Evolutionary conservation across 1,284 basidiomycete genomes (phyloP), one percentile per base, ranked within the genome.

Genomic region (Paramarasmius palmivorus): DNA sequence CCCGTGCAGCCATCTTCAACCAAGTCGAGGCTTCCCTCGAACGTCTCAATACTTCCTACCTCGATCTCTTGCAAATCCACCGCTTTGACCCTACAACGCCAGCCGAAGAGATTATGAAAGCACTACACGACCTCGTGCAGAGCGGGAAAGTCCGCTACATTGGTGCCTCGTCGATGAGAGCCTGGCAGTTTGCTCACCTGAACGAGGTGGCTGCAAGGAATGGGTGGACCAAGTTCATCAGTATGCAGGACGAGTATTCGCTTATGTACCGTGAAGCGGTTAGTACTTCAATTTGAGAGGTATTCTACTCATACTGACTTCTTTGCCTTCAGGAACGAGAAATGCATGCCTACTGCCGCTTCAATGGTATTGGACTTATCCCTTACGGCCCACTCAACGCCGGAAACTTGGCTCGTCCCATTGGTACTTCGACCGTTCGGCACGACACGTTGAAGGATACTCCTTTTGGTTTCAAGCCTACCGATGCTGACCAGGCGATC

Each of bases 61-160:
- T 82, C 37, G 78, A 81, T 56, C 66, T 80, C 2, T 63, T 77
- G 23, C 74, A 76, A 55, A 73, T 76, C 50, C 77, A 81, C 49
- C 65, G 69, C 9, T 75, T 68, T 47, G 75, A 76, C 50, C 50
- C 58, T 0, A 44, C 61, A 0, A 68, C 68, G 0, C 65, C 74
- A 0, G 59, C 64, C 0, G 72, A 74, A 38, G 73, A 78, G 59
- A 77, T 71, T 0, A 78, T 77, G 76, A 69, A 71, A 20, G 77
- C 74, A 0, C 63, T 78, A 2, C 71, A 78, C 53, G 77, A 78
- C 42, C 67, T 78, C 25, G 68, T 77, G 0, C 56, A 70, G 53
- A 63, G 60, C 36, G 75, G 77, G 1, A 74, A 73, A 49, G 73
- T 72, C 20, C 63, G 74, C 3, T 78, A 78, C 50, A 68, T 78